Conservation (phyloP, 164 flowering plant genomes). For the Chimonanthus praecox region DNA sequence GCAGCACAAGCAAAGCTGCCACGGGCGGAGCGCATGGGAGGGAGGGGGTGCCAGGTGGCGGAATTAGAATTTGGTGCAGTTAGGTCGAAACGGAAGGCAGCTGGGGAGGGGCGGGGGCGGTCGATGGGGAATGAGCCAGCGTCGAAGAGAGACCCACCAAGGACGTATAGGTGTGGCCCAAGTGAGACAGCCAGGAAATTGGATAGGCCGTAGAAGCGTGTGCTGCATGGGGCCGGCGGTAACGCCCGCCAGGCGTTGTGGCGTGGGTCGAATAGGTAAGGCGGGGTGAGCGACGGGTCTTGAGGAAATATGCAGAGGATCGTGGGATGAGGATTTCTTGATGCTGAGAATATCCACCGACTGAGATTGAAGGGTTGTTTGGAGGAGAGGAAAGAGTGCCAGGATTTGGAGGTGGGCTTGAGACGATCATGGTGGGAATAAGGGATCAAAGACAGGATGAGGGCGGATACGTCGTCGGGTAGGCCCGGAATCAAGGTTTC, state of each 20-base stretch:
- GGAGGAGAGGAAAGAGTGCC: slow-evolving; percentile 67
- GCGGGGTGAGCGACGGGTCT: slow-evolving; percentile 66
- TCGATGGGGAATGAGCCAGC: slow-evolving; percentile 78
- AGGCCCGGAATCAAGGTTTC: slow-evolving; percentile 65
- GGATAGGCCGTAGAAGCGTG: slow-evolving; percentile 67
- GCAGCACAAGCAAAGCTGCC: slow-evolving; percentile 87
- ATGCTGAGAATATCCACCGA: slow-evolving; percentile 7
- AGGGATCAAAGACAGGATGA: slow-evolving; percentile 57
- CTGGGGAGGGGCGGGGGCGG: slow-evolving; percentile 59
- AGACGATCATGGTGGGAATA: slow-evolving; percentile 69
- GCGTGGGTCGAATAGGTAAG: slow-evolving; percentile 71
- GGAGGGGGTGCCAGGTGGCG: slow-evolving; percentile 43
- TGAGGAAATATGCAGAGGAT: slow-evolving; percentile 75
- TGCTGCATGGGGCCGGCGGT: slow-evolving; percentile 74
- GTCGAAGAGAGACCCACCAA: slow-evolving; percentile 91
- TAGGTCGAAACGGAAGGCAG: slow-evolving; percentile 47
- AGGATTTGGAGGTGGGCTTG: slow-evolving; percentile 55
- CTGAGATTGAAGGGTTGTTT: slow-evolving; percentile 48
- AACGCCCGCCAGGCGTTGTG: slow-evolving; percentile 53
- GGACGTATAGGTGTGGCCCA: slow-evolving; percentile 51
- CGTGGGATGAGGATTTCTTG: slow-evolving; percentile 22
- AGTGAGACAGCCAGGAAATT: slow-evolving; percentile 64
- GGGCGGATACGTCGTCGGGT: slow-evolving; percentile 65
- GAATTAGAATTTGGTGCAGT: slow-evolving; percentile 12
- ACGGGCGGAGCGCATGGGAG: slow-evolving; percentile 70